Base-by-base conservation (phyloP, 139 green algal genomes). In the Chlorella ohadii region DNA sequence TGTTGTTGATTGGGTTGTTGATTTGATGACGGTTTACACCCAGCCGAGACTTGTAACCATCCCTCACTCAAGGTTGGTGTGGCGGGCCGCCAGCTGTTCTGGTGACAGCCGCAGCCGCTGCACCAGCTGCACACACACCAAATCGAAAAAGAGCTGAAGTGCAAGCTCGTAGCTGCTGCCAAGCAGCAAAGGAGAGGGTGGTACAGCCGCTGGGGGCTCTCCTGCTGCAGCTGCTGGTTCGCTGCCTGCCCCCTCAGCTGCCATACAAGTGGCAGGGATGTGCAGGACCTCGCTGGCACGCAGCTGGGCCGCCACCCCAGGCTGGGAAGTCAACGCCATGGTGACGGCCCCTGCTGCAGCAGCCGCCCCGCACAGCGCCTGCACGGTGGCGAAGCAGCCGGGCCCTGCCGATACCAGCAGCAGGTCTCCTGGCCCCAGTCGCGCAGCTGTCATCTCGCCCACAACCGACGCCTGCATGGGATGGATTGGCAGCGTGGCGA, bases 101-200 rank as follows among this genome's bases (percentile, higher is more conserved):
- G 31, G 17, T 1, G 31, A 55, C 19, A 74, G 12, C 41, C 47
- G 44, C 44, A 86, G 75, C 59, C 82, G 31, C 31, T 74, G 27
- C 25, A 56, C 2, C 51, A 86, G 75, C 47, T 83, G 41, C 31
- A 74, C 39, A 16, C 59, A 61, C 15, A 80, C 23, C 4, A 68
- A 15, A 33, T 82, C 71, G 25, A 83, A 80, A 13, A 74, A 74
- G 19, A 79, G 70, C 76, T 83, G 71, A 33, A 86, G 61, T 3
- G 81, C 39, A 61, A 86, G 70, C 81, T 86, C 81, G 39, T 86
- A 86, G 17, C 41, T 73, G 31, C 28, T 61, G 22, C 81, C 81
- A 31, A 86, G 68, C 23, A 81, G 66, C 31, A 86, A 70, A 6
- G 66, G 34, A 4, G 66, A 73, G 66, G 12, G 19, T 33, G 64